These are phyloP conservation scores for Reutealis trisperma DNA, from an alignment of 345 rosid genomes.

Conservation along the genomic window DNA sequence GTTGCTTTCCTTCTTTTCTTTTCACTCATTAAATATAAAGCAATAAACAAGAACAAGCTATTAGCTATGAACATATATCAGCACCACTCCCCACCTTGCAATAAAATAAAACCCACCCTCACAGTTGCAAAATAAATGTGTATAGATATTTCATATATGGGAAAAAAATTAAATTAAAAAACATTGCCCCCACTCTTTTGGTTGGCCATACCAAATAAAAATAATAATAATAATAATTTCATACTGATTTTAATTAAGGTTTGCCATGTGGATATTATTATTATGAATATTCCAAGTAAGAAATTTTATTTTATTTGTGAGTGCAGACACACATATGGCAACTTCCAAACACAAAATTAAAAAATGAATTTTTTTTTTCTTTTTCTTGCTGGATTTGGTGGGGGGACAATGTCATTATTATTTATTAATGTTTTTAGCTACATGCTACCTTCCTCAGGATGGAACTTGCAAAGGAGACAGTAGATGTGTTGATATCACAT, in stretches of 20 bases:
- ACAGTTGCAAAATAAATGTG: conserved; percentile 33
- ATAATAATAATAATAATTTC: neutral
- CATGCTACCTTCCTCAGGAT: neutral
- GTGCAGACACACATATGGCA: conserved; percentile 6
- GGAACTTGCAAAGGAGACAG: neutral
- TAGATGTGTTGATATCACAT: neutral
- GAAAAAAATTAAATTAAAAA: neutral
- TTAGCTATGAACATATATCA: conserved; percentile 25
- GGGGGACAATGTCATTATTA: conserved; percentile 9
- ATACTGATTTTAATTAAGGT: conserved; percentile 3
- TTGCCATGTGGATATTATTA: conserved; percentile 23
- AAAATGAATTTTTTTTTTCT: conserved; percentile 10
- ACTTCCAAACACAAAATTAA: conserved; percentile 16
- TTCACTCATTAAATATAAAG: conserved; percentile 44
- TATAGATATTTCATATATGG: conserved; percentile 7
- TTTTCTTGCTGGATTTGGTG: conserved; percentile 26
- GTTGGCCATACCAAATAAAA: neutral
- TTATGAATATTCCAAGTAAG: conserved; percentile 6
- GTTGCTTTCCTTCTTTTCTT: conserved; percentile 44
- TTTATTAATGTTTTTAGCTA: neutral
- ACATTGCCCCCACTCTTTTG: neutral
- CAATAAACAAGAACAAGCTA: conserved; percentile 20
- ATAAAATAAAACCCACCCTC: conserved; percentile 34
- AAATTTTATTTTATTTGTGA: conserved; percentile 5
- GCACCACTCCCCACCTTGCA: conserved; percentile 34